Percentiles rank a stretch among this genome's conserved stretches.
Evolutionary conservation across 129 eudicot genomes (phyloP).

Genomic region (Lonicera japonica): DNA sequence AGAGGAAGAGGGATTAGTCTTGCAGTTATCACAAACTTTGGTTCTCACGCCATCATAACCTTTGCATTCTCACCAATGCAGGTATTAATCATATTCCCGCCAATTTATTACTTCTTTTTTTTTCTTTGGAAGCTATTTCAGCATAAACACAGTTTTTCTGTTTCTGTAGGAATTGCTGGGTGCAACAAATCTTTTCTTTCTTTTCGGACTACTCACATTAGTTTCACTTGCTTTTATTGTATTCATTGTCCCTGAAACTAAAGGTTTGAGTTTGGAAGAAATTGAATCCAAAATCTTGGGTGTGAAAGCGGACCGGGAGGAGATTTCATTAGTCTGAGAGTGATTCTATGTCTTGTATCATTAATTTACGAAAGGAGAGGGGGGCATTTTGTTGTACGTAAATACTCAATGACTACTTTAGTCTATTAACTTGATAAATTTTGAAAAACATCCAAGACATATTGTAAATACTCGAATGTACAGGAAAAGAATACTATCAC

Average conservation of each 20-base stretch:
- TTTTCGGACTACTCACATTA: conserved; percentile 71
- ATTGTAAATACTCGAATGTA: no score
- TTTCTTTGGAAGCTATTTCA: no score
- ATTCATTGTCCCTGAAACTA: conserved; percentile 69
- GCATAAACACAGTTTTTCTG: not conserved
- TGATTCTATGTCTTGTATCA: no score
- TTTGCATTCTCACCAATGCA: conserved; percentile 82
- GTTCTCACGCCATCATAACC: conserved; percentile 90
- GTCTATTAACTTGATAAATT: no score
- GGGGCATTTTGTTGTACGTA: no score
- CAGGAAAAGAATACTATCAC: no score
- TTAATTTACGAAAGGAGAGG: no score
- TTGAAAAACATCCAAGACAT: no score
- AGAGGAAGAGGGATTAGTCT: conserved; percentile 97
- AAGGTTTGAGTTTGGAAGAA: conserved; percentile 91
- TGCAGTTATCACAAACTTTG: conserved; percentile 92
- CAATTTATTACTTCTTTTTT: no score
- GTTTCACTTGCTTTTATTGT: conserved; percentile 58
- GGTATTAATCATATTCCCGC: conserved; percentile 28
- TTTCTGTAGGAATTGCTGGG: conserved; percentile 77
- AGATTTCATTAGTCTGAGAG: not conserved
- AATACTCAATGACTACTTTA: no score
- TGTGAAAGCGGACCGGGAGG: conserved; percentile 24
- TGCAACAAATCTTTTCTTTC: conserved; percentile 76
- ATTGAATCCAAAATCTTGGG: conserved; percentile 69